Evolutionary conservation across 1,284 basidiomycete species (phyloP), one percentile per base, ranked within the genome.

Genomic region (Rhodotorula mucilaginosa): DNA sequence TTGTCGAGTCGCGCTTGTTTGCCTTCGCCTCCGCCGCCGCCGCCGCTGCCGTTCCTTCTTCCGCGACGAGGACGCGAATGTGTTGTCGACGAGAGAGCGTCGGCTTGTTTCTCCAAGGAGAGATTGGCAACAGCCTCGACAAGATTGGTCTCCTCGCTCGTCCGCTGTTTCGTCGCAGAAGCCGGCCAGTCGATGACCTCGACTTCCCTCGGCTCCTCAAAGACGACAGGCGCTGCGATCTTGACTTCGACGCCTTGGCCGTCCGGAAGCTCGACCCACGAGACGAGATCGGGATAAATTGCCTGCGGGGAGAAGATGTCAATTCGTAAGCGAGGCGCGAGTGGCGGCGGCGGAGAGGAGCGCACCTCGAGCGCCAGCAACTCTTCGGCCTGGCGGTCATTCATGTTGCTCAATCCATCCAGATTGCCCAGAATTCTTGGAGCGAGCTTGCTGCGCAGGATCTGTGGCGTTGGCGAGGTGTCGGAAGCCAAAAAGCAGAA

Each of bases 381-480:
- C 67, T 78, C 76, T 54, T 78, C 75, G 29, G 63, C 34, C 52
- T 76, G 72, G 26, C 69, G 58, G n/a, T 74, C 75, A 58, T 70
- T 73, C 65, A 74, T 74, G 26, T 12, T 5, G 6, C 2, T 3
- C 21, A 3, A 8, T 18, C 23, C 23, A 39, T 19, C 3, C 18
- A 39, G n/a, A n/a, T 5, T 15, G 18, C 4, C 34, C 18, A 13
- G 10, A 2, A 44, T 44, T 10, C 39, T 44, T 10, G 8, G 39
- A 44, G 39, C 12, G 39, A 44, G 39, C 12, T 44, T 44, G 39
- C 39, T 44, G 39, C 10, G 39, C 10, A 44, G 39, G 39, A 44
- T 44, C 39, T 1, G 39, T 12, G 39, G 39, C 39, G 39, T 10
- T 13, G 39, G 39, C 39, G 39, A 44, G 10, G 10, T 1, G 39